These are phyloP conservation scores for Musa schizocarpa DNA, from an alignment of 176 grass and related monocot genomes.

Conservation along the genomic window DNA sequence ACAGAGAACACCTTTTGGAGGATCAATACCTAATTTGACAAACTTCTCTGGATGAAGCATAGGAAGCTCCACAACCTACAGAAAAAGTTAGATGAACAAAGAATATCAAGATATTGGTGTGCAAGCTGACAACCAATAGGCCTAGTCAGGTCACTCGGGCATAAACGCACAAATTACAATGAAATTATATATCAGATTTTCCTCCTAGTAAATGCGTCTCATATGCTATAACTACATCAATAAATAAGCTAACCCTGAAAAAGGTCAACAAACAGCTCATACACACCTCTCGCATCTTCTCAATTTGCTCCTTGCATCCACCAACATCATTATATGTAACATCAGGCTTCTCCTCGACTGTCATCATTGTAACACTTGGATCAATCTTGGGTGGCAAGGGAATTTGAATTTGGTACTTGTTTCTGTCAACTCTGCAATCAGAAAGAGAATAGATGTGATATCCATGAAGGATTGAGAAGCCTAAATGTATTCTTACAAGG, in stretches of 20 bases:
- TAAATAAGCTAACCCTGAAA: neutral
- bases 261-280: neutral
- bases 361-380: slow-evolving; percentile 98
- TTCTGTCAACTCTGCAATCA: slow-evolving; percentile 68
- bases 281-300: slow-evolving; percentile 90
- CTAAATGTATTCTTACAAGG: too few species aligned
- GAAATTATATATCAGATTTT: neutral
- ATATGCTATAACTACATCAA: neutral
- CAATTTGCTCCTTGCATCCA: slow-evolving; percentile 91
- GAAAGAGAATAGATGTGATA: slow-evolving; percentile 17
- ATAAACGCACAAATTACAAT: neutral
- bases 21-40: slow-evolving; percentile 87
- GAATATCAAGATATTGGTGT: neutral
- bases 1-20: slow-evolving; percentile 83
- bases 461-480: too few species aligned
- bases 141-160: slow-evolving; percentile 3
- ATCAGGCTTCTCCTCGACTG: slow-evolving; percentile 91
- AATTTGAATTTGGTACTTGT: slow-evolving; percentile 94
- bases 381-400: slow-evolving; percentile 89
- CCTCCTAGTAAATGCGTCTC: neutral
- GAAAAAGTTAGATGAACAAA: neutral
- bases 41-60: slow-evolving; percentile 99
- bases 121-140: neutral
- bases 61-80: slow-evolving; percentile 85
- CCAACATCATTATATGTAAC: slow-evolving; percentile 95